Conservation (phyloP, 352 stramenopile species). For the Peronosclerospora sorghi region DNA sequence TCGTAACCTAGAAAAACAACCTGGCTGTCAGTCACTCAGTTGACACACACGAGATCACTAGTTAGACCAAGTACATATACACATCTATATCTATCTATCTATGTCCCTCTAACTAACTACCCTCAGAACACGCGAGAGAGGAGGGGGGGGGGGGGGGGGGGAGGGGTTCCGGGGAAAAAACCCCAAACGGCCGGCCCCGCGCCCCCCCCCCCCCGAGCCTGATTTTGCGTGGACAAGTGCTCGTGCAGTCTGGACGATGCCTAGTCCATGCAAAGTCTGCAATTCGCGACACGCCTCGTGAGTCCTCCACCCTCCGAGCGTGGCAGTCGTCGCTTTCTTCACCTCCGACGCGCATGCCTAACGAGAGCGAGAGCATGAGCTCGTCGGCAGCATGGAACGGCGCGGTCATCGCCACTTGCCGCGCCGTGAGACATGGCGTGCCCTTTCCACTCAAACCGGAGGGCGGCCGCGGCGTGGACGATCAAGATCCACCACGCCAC, state of each 20-base stretch:
- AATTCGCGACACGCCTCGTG: constrained; percentile 14
- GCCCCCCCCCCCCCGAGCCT: background rate
- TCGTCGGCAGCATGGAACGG: background rate
- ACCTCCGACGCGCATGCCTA: background rate
- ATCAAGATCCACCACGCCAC: too few relatives aligned
- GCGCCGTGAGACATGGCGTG: too few relatives aligned
- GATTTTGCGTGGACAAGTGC: constrained; percentile 6
- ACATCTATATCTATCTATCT: too few relatives aligned
- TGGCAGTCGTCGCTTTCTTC: constrained; percentile 1
- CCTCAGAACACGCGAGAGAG: background rate
- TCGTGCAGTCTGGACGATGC: background rate
- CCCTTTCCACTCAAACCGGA: too few relatives aligned
- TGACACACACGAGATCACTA: background rate
- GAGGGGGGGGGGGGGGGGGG: background rate
- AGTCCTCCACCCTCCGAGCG: too few relatives aligned
- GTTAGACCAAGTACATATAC: constrained; percentile 2
- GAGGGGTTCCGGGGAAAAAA: background rate
- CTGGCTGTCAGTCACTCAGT: too few relatives aligned
- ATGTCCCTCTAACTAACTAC: too few relatives aligned
- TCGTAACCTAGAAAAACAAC: too few relatives aligned
- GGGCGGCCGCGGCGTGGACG: background rate
- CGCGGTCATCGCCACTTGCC: too few relatives aligned
- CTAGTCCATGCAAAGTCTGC: constrained; percentile 5
- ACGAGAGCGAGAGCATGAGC: background rate
- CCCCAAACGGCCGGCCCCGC: background rate